phyloP scores from a whole-genome alignment of 2,329 filamentous ascomycete genomes.

The Venturia pyrina region DNA sequence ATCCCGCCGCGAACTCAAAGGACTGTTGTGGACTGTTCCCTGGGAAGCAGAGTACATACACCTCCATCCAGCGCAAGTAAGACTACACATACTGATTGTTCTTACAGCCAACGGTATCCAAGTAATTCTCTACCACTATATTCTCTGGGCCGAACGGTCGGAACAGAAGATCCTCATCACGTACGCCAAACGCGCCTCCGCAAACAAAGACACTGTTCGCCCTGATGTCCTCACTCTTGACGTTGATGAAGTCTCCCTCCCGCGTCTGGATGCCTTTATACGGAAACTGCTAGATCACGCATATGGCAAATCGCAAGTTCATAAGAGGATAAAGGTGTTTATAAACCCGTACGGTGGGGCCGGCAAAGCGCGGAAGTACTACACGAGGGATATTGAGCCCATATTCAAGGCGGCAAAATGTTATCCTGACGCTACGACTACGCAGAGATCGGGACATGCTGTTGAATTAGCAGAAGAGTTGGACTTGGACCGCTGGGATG shows the following conservation, averaged over 20 bases:
- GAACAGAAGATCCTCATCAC: conserved; percentile 55
- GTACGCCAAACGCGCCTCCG: conserved; percentile 53
- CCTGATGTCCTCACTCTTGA: conserved; percentile 53
- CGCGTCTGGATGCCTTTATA: conserved; percentile 51
- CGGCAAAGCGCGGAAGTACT: conserved; percentile 63
- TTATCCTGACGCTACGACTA: conserved; percentile 61
- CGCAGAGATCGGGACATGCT: conserved; percentile 66
- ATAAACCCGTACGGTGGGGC: conserved; percentile 88
- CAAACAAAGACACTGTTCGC: conserved; percentile 47
- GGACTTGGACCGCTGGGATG: conserved; percentile 72
- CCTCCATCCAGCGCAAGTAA: neutral
- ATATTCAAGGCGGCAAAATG: conserved; percentile 76
- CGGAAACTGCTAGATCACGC: conserved; percentile 55
- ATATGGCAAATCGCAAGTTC: conserved; percentile 57
- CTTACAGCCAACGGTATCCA: neutral
- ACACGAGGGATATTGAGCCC: conserved; percentile 65
- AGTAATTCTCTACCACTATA: conserved; percentile 64
- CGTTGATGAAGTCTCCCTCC: conserved; percentile 41
- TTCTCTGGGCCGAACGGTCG: conserved; percentile 67
- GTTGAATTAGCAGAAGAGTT: conserved; percentile 64
- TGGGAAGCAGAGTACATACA: neutral
- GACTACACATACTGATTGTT: neutral
- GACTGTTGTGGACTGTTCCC: neutral
- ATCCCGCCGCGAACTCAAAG: neutral
- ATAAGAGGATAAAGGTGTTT: conserved; percentile 75